Conservation (phyloP, 257 asterid species). For the Linaria vulgaris region DNA sequence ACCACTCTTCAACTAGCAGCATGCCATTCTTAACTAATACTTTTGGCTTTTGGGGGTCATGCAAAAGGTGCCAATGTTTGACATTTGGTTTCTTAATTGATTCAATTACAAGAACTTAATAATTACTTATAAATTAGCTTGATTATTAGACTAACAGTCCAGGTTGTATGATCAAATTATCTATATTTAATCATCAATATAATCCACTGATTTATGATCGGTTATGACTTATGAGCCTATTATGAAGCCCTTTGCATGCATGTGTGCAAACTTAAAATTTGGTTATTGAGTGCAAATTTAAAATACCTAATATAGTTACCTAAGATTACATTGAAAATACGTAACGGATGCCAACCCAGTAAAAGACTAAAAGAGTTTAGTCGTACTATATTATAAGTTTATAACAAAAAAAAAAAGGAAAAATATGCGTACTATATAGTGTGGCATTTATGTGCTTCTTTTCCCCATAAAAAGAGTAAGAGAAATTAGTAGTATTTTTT, state of each 20-base stretch:
- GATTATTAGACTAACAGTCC: slow-evolving; percentile 17
- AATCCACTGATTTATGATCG: too few species aligned
- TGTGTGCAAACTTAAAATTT: too few species aligned
- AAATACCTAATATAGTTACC: too few species aligned
- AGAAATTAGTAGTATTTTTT: slow-evolving; percentile 15
- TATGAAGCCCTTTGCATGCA: too few species aligned
- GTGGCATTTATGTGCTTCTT: slow-evolving; percentile 28
- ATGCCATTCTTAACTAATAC: not conserved
- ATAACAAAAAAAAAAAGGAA: too few species aligned
- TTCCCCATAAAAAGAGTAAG: slow-evolving; percentile 37
- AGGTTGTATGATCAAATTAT: slow-evolving; percentile 27
- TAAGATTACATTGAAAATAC: too few species aligned
- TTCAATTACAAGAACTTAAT: slow-evolving; percentile 16
- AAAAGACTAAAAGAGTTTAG: too few species aligned
- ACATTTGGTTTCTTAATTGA: not conserved
- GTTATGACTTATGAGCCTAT: too few species aligned
- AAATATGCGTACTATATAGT: slow-evolving; percentile 26
- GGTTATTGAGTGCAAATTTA: too few species aligned
- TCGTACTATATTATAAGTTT: too few species aligned
- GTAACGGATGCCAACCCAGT: too few species aligned
- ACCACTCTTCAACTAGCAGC: not conserved
- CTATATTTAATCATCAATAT: not conserved
- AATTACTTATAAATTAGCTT: too few species aligned
- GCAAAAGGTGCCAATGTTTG: slow-evolving; percentile 24
- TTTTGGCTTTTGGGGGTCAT: not conserved